phyloP scores from a whole-genome alignment of 2,329 filamentous ascomycete species.

The Domatiomyces catenatus region DNA sequence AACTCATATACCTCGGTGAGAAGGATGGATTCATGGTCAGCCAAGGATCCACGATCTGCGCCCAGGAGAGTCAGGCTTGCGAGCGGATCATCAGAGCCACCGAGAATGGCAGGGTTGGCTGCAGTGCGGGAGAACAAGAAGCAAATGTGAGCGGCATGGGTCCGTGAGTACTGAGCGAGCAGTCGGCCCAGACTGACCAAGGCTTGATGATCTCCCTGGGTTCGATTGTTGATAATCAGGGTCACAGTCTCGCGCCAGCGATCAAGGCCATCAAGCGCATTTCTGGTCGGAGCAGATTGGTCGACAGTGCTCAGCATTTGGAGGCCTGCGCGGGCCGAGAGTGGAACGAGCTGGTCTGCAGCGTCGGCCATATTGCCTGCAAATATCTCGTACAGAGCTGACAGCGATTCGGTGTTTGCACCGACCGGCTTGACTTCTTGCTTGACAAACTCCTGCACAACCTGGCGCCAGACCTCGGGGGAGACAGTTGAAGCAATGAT shows the following conservation, averaged over 20 bases:
- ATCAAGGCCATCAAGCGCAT: conserved; percentile 70
- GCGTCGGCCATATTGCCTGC: conserved; percentile 90
- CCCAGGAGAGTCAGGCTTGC: conserved; percentile 72
- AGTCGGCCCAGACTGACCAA: conserved; percentile 68
- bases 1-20: conserved; percentile 96
- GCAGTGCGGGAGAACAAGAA: conserved; percentile 63
- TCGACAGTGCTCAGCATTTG: conserved; percentile 72
- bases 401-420: conserved; percentile 70
- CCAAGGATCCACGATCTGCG: conserved; percentile 57
- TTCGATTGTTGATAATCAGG: conserved; percentile 77
- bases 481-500: conserved; percentile 71
- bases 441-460: conserved; percentile 86
- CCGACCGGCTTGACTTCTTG: conserved; percentile 78
- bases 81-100: conserved; percentile 66
- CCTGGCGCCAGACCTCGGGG: conserved; percentile 66
- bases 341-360: conserved; percentile 85
- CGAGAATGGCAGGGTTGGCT: conserved; percentile 46
- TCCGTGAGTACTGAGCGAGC: conserved; percentile 67
- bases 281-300: conserved; percentile 45
- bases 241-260: conserved; percentile 87
- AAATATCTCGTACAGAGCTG: conserved; percentile 82
- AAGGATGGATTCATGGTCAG: conserved; percentile 73
- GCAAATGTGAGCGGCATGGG: conserved; percentile 87
- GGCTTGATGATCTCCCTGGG: conserved; percentile 59
- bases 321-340: conserved; percentile 78